A percentile compares a stretch with the other conserved stretches of the same genome.
Conservation (phyloP, 306 rosid genomes). For the Styphnolobium japonicum region DNA sequence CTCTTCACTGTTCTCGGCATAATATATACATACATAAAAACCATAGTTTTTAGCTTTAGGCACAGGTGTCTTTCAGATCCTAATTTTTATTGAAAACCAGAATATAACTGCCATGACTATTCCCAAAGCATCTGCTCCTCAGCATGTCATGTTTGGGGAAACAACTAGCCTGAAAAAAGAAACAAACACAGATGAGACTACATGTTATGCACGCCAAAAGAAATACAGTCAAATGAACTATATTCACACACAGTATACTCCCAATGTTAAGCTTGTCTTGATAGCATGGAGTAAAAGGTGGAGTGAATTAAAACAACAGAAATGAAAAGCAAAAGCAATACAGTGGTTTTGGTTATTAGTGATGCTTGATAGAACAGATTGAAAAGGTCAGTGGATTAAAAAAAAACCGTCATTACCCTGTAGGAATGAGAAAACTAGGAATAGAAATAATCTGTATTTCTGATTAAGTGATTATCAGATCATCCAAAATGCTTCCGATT, state of each 20-base stretch:
- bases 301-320: background rate
- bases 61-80: constrained; percentile 23
- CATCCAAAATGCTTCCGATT: no score
- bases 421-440: no score
- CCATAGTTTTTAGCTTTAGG: constrained; percentile 21
- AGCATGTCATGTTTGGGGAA: constrained; percentile 54
- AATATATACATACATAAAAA: constrained; percentile 11
- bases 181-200: background rate
- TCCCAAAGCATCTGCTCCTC: constrained; percentile 56
- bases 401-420: no score
- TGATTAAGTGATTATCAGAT: no score
- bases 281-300: background rate
- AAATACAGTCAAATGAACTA: background rate
- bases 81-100: constrained; percentile 20
- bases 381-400: no score
- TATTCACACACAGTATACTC: background rate
- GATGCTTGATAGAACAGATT: background rate
- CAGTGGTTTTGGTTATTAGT: background rate
- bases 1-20: background rate
- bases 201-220: background rate
- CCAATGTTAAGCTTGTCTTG: no score
- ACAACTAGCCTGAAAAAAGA: constrained; percentile 25
- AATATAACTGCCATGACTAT: constrained; percentile 18
- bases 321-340: background rate
- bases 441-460: no score